Evolutionary conservation across 2,329 filamentous ascomycete genomes (phyloP).

Genomic region (Scedosporium boydii): DNA sequence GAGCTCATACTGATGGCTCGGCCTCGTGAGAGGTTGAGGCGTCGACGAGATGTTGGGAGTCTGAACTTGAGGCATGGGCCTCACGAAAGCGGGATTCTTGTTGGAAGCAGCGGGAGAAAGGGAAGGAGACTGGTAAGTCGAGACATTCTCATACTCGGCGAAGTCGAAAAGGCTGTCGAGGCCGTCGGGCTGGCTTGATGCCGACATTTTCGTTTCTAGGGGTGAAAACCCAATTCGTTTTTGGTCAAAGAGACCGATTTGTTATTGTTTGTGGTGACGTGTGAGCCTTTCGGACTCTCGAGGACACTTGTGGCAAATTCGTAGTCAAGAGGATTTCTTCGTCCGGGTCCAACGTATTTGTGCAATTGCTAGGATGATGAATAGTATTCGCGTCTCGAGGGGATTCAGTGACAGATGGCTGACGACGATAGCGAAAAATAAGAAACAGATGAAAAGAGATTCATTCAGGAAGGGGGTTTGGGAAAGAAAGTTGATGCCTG

Average conservation of each 20-base stretch:
- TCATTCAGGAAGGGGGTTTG: background rate
- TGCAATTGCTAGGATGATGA: background rate
- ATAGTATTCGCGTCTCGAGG: background rate
- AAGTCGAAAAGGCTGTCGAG: conserved; percentile 52
- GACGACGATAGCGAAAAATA: background rate
- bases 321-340: background rate
- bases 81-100: conserved; percentile 42
- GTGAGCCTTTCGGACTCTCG: background rate
- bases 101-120: conserved; percentile 43
- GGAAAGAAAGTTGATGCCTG: conserved; percentile 1
- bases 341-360: background rate
- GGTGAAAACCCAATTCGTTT: background rate
- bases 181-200: conserved; percentile 34
- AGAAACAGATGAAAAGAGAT: background rate
- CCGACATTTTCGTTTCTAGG: conserved; percentile 24
- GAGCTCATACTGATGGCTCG: conserved; percentile 89
- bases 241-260: background rate
- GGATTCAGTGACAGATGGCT: background rate
- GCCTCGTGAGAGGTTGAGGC: conserved; percentile 60
- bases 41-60: conserved; percentile 43
- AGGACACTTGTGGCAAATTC: background rate
- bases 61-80: conserved; percentile 41
- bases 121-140: conserved; percentile 50
- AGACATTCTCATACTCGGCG: conserved; percentile 50
- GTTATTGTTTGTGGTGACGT: background rate